A percentile compares a stretch with the other conserved stretches of the same genome.
Conservation (phyloP, 306 rosid species). For the Mimosa pudica region DNA sequence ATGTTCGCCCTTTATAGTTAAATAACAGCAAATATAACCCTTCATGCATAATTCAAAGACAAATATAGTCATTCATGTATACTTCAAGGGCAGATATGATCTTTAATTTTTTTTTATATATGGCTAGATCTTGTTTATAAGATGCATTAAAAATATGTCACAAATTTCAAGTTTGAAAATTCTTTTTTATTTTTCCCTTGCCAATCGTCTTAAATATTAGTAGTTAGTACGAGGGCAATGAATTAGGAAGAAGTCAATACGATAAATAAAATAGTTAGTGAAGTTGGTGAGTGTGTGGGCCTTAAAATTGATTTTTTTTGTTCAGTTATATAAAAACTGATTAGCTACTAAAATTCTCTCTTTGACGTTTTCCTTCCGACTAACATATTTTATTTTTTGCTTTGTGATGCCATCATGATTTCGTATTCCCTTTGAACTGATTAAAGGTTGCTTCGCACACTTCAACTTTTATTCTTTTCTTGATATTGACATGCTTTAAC, state of each 20-base stretch:
- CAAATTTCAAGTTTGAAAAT: too few species aligned
- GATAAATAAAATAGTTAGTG: not conserved
- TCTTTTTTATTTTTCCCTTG: too few species aligned
- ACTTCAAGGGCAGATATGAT: too few species aligned
- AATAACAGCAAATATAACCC: too few species aligned
- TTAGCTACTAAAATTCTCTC: constrained; percentile 15
- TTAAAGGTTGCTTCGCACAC: not conserved
- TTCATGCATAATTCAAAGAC: too few species aligned
- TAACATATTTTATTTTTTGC: not conserved
- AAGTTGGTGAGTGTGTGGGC: not conserved
- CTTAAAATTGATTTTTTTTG: not conserved
- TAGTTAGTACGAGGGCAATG: not conserved
- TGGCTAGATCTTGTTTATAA: too few species aligned
- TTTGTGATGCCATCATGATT: not conserved
- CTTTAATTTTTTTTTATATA: too few species aligned
- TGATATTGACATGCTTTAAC: not conserved
- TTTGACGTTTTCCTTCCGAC: not conserved
- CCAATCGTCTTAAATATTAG: too few species aligned
- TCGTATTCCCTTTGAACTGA: not conserved
- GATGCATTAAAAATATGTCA: too few species aligned
- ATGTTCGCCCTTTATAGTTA: too few species aligned
- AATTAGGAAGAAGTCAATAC: constrained; percentile 1
- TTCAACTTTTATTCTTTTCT: not conserved
- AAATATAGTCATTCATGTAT: too few species aligned
- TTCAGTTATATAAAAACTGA: not conserved